These are phyloP conservation scores for Chrysosporium keratinophilum DNA, from an alignment of 2,329 filamentous ascomycete species.

Conservation along the genomic window DNA sequence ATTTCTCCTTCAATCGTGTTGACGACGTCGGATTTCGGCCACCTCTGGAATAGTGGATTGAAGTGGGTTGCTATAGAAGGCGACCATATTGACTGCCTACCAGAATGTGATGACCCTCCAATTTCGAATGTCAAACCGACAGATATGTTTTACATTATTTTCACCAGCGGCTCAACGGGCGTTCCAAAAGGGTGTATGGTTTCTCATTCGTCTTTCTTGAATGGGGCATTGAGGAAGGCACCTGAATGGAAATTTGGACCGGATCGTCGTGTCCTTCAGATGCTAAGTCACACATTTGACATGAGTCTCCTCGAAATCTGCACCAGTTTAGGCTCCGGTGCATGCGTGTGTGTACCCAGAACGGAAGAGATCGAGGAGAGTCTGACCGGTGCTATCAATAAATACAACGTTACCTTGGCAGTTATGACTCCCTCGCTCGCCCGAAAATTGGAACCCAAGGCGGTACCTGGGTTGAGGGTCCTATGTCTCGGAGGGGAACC, in stretches of 20 bases:
- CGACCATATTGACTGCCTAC: neutral
- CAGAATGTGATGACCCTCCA: neutral
- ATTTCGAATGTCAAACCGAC: neutral
- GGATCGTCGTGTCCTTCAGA: conserved; percentile 30
- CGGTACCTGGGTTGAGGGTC: conserved; percentile 24
- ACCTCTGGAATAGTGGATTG: neutral
- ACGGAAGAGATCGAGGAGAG: conserved; percentile 36
- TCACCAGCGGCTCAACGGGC: conserved; percentile 43
- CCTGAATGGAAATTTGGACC: conserved; percentile 37
- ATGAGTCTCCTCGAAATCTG: conserved; percentile 32
- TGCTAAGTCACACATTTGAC: conserved; percentile 39
- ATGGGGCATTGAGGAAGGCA: conserved; percentile 40
- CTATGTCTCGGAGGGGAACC: conserved; percentile 33
- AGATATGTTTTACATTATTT: conserved; percentile 44
- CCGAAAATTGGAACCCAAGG: conserved; percentile 21
- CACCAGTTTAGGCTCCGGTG: conserved; percentile 30
- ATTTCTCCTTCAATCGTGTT: neutral
- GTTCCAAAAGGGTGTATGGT: conserved; percentile 48
- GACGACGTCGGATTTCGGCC: neutral
- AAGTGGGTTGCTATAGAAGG: conserved; percentile 2
- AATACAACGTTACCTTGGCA: conserved; percentile 39
- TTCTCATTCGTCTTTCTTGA: conserved; percentile 46
- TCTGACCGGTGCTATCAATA: conserved; percentile 22
- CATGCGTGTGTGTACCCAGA: conserved; percentile 38
- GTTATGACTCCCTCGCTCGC: conserved; percentile 41